Base-by-base conservation (phyloP, 108 stramenopile species). In the Fragilariopsis cylindrus region DNA sequence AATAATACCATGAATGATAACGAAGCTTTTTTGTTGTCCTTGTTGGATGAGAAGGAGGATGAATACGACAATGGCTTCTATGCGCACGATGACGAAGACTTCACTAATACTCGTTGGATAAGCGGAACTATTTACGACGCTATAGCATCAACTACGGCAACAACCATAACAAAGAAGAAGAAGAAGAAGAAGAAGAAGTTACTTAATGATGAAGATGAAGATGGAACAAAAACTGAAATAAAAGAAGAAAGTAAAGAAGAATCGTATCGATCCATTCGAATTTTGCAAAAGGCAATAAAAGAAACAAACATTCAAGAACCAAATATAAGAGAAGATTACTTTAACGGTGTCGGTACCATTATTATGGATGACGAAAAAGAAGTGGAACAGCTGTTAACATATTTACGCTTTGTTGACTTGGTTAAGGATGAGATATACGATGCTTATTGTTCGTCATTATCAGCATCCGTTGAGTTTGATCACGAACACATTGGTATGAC, bases 301-400 rank as follows among this genome's bases (percentile, higher is more conserved):
- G 39, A 21, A 9, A 44, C 46, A 44, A 15, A 15, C 4, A 12
- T 5, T 4, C 11, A 45, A 9, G 62, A 63, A 15, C 62, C 62
- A 40, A 13, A 8, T 9, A 40, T 63, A 12, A 11, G 62, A 40
- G 62, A 63, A n/a, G 9, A 7, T n/a, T 63, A 45, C 47, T 63
- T 63, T 3, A 40, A 15, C 43, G 62, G 62, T 42, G 19, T 7
- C 19, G 12, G 7, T 15, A 15, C 57, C 12, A 16, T 57, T n/a
- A n/a, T n/a, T 57, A 6, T 21, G 57, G 62, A 63, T 42, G 62
- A 63, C 5, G 62, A 63, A 12, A n/a, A 15, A n/a, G 58, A 63
- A 44, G 62, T 63, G 4, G 62, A 63, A 44, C 40, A 44, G 43
- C 39, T 63, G 40, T 40, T 63, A 9, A 9, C 30, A 3, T 63